These are phyloP conservation scores for Fusarium goolgardi DNA, from an alignment of 2,329 filamentous ascomycete genomes.

Conservation along the genomic window DNA sequence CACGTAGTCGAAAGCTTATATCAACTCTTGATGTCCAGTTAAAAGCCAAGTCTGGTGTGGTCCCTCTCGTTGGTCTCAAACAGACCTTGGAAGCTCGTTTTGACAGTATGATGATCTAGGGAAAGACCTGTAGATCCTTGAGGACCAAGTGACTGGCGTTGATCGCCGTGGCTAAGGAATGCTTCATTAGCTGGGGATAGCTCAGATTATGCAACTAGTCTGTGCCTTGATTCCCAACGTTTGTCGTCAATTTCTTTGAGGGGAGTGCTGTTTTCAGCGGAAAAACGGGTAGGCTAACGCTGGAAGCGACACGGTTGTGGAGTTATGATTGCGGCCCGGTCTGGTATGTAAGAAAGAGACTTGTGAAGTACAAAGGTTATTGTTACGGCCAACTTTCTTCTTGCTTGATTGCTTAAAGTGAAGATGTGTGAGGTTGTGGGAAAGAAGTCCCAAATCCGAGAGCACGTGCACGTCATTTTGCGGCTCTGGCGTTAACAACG, in stretches of 20 bases:
- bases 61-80: not conserved
- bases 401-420: not conserved
- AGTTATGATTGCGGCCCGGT: conserved; percentile 12
- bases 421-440: not conserved
- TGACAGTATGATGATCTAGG: conserved; percentile 13
- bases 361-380: not conserved
- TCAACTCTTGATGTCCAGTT: not conserved
- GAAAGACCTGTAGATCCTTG: not conserved
- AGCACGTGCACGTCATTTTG: not conserved
- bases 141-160: not conserved
- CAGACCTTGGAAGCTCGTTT: not conserved
- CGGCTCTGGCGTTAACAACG: not conserved
- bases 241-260: not conserved
- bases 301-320: conserved; percentile 8
- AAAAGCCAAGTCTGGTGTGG: not conserved
- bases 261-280: conserved; percentile 12
- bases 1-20: not conserved
- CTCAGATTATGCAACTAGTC: not conserved
- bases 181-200: conserved; percentile 1
- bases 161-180: conserved; percentile 23
- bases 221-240: conserved; percentile 17
- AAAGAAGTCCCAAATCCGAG: not conserved
- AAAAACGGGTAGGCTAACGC: conserved; percentile 17
- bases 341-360: not conserved
- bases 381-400: not conserved